phyloP scores from a whole-genome alignment of 78 protist species.

The Dictyostelium discoideum region DNA sequence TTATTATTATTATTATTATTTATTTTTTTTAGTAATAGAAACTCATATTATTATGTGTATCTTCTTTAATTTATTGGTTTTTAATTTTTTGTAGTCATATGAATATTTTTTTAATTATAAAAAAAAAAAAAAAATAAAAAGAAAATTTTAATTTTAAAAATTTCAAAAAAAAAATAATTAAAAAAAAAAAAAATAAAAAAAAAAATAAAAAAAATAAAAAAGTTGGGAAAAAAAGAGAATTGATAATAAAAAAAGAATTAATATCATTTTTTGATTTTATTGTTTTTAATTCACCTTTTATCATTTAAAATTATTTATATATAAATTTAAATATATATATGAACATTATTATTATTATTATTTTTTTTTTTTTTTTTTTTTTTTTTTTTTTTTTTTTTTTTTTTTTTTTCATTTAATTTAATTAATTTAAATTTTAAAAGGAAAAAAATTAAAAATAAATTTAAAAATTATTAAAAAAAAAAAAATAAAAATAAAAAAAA shows the following conservation, averaged over 20 bases:
- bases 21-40: not conserved
- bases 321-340: no score
- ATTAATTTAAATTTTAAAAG: no score
- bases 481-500: no score
- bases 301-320: no score
- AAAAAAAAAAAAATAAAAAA: not conserved
- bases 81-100: not conserved
- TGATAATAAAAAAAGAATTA: no score
- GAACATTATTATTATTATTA: no score
- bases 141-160: not conserved
- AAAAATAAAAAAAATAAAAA: no score
- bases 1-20: no score
- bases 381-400: not conserved
- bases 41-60: not conserved
- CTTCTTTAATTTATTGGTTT: not conserved
- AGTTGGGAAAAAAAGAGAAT: no score
- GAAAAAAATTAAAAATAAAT: no score
- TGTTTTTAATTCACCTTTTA: not conserved
- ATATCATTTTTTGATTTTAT: no score
- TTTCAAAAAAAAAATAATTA: not conserved
- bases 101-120: not conserved
- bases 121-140: conserved; percentile 1
- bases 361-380: not conserved
- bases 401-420: not conserved
- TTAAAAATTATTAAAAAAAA: no score